A percentile compares a stretch with the other conserved stretches of the same genome.
These are phyloP conservation scores for Gnetum montanum DNA, from an alignment of 75 land plant species.

Conservation along the genomic window DNA sequence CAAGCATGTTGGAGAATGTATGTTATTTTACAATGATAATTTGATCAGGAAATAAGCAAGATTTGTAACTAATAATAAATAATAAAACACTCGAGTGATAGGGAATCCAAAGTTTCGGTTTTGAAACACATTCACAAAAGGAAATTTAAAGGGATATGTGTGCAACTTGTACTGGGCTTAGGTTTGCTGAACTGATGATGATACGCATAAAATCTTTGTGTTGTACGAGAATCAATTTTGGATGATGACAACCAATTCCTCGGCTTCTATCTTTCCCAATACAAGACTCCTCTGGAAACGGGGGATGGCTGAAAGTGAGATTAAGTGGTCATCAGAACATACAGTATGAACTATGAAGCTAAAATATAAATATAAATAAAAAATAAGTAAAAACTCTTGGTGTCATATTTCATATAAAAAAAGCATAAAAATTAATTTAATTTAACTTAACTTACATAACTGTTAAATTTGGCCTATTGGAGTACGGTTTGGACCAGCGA, in stretches of 20 bases:
- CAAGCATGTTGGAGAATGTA: too few species aligned
- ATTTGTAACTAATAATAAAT: too few species aligned
- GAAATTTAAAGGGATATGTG: too few species aligned
- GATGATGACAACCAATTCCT: constrained; percentile 88
- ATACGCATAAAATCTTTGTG: constrained; percentile 50
- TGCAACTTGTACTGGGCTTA: constrained; percentile 62
- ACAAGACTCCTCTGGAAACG: constrained; percentile 60
- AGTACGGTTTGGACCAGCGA: constrained; percentile 40
- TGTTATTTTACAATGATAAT: too few species aligned
- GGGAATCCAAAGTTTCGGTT: too few species aligned
- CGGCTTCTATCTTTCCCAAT: constrained; percentile 42
- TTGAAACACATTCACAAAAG: too few species aligned
- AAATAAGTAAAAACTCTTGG: too few species aligned
- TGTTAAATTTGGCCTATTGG: constrained; percentile 67
- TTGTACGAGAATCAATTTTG: constrained; percentile 57
- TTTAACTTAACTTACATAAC: constrained; percentile 45
- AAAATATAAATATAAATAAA: not conserved
- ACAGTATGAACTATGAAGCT: not conserved
- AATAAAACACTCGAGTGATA: too few species aligned
- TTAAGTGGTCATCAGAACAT: not conserved
- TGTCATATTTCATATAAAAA: too few species aligned
- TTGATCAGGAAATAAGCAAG: too few species aligned
- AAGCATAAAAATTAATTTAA: too few species aligned
- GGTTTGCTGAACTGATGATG: constrained; percentile 71
- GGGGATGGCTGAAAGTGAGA: constrained; percentile 48